These are phyloP conservation scores for Pyrus hybrid DNA, from an alignment of 331 rosid genomes.

Conservation along the genomic window DNA sequence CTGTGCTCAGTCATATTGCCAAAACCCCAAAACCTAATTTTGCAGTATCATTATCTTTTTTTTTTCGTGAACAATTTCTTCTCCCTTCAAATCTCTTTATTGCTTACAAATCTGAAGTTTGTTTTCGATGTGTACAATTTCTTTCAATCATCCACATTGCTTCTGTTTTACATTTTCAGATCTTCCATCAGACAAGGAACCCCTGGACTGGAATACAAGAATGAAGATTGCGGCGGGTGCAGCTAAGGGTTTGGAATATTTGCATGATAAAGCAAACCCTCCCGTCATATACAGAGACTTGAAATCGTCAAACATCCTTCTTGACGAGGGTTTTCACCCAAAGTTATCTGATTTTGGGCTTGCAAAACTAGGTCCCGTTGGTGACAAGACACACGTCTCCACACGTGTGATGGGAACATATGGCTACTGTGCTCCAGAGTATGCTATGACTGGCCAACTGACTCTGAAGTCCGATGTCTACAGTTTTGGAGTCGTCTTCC, in stretches of 20 bases:
- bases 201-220: slow-evolving; percentile 84
- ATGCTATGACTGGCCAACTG: slow-evolving; percentile 73
- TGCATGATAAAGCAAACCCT: slow-evolving; percentile 69
- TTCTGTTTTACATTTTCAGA: slow-evolving; percentile 35
- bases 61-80: not conserved
- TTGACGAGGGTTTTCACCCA: slow-evolving; percentile 61
- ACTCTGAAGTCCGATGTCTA: slow-evolving; percentile 75
- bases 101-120: not conserved
- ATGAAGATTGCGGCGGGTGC: slow-evolving; percentile 81
- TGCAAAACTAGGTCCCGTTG: slow-evolving; percentile 73
- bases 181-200: slow-evolving; percentile 44
- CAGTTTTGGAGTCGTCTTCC: slow-evolving; percentile 77
- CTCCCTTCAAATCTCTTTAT: not conserved
- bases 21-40: not conserved
- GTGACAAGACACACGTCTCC: slow-evolving; percentile 75
- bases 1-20: not conserved
- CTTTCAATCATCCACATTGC: slow-evolving; percentile 6
- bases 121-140: not conserved
- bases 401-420: slow-evolving; percentile 74
- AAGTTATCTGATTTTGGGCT: slow-evolving; percentile 80
- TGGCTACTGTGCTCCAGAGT: slow-evolving; percentile 90
- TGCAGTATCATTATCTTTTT: not conserved
- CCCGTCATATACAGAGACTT: slow-evolving; percentile 76
- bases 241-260: slow-evolving; percentile 80
- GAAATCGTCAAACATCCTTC: slow-evolving; percentile 73